These are phyloP conservation scores for Plasmodium falciparum DNA, from an alignment of 169 alveolate genomes.

Conservation along the genomic window DNA sequence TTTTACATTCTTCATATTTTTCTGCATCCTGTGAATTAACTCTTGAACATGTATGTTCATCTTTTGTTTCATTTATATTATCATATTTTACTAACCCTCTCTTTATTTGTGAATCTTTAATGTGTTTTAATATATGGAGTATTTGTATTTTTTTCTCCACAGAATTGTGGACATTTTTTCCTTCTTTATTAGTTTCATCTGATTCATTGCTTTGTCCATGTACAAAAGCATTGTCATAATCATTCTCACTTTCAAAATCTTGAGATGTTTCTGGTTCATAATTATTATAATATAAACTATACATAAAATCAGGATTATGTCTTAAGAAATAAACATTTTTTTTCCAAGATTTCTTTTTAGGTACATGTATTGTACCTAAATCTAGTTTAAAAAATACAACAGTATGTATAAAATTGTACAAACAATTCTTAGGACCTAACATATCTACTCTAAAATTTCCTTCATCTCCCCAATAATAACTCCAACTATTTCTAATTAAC, in stretches of 20 bases:
- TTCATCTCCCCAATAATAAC: conserved; percentile 77
- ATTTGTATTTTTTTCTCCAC: conserved; percentile 14
- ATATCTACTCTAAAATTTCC: conserved; percentile 75
- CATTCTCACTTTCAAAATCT: background rate
- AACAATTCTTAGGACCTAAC: conserved; percentile 34
- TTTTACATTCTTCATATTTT: conserved; percentile 17
- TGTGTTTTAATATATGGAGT: conserved; percentile 40
- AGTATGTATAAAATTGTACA: conserved; percentile 42
- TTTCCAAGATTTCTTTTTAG: background rate
- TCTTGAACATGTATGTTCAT: conserved; percentile 33
- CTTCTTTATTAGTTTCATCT: background rate
- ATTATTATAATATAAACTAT: conserved; percentile 4
- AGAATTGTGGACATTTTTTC: background rate
- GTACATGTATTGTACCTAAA: conserved; percentile 19
- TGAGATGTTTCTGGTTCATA: background rate
- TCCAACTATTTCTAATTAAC: conserved; percentile 73
- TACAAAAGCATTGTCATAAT: background rate
- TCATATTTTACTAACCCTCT: conserved; percentile 8
- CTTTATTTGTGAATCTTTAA: conserved; percentile 13
- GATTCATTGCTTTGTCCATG: background rate
- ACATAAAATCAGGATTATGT: conserved; percentile 14
- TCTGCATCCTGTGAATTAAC: conserved; percentile 29
- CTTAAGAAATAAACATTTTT: background rate
- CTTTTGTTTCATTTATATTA: conserved; percentile 18
- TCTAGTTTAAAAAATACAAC: conserved; percentile 34